Conservation (phyloP, 2,329 filamentous ascomycete species). For the Pseudocercospora fuligena region DNA sequence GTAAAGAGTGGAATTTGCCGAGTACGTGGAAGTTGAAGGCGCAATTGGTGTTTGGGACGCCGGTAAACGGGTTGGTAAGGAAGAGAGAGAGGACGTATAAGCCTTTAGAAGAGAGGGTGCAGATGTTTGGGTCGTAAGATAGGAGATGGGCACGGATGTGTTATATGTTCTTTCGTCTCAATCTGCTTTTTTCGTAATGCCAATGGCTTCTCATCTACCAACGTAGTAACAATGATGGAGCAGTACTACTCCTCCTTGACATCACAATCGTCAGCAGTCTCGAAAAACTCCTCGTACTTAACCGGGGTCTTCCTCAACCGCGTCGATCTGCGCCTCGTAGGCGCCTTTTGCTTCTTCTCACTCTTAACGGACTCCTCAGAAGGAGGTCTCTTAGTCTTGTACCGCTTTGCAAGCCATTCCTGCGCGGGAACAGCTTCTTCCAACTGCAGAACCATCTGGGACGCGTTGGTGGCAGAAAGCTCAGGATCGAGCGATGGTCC, state of each 20-base stretch:
- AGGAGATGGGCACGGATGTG: background rate
- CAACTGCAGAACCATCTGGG: constrained; percentile 9
- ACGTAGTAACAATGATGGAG: constrained; percentile 6
- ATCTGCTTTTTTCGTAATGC: background rate
- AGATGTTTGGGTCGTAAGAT: constrained; percentile 34
- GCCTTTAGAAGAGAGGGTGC: constrained; percentile 38
- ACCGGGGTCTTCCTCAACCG: background rate
- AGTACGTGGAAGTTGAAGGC: constrained; percentile 74
- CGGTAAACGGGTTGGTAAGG: constrained; percentile 28
- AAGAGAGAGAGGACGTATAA: constrained; percentile 38
- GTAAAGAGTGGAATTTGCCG: constrained; percentile 67
- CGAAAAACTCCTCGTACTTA: constrained; percentile 4
- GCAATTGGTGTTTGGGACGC: constrained; percentile 73
- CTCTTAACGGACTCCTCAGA: background rate
- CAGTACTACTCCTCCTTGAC: background rate
- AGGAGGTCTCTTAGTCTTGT: background rate
- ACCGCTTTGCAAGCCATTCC: constrained; percentile 9
- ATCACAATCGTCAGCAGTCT: constrained; percentile 3
- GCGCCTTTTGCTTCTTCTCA: background rate
- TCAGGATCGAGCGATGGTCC: constrained; percentile 8
- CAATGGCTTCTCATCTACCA: constrained; percentile 1
- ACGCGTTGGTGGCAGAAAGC: constrained; percentile 8
- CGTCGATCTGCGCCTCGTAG: constrained; percentile 8
- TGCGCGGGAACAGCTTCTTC: constrained; percentile 3
- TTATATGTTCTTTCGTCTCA: background rate